Evolutionary conservation across 129 eudicot genomes (phyloP), one percentile per base, ranked within the genome.

Genomic region (Chrysanthemum seticuspe): DNA sequence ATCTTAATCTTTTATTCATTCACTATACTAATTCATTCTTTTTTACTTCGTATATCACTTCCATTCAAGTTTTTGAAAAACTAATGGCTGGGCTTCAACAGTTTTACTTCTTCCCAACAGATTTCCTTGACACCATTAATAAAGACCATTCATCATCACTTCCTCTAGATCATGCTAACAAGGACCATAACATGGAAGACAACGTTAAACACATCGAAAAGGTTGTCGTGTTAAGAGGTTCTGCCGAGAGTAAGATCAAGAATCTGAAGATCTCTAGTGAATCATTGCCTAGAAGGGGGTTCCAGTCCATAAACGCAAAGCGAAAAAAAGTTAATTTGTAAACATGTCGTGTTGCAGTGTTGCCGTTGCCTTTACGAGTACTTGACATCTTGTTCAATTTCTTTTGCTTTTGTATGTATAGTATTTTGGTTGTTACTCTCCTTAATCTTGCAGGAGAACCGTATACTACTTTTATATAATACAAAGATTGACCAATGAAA

Each of bases 11-110:
- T 19, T 19, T 19, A 19, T 19, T 19, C 21, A 19, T 23, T 0
- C 25, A 0, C 56, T 5, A 21, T 12, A 45, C 47, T 15, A 4
- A 34, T 34, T 45, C 76, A 58, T 71, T 36, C 10, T 27, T 25
- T 13, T 36, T 16, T 13, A 70, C n/a, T 51, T 57, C 53, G 23
- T 63, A 31, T 25, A 6, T 63, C 40, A 21, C 19, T 31, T 2
- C 16, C n/a, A 4, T 3, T 12, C 57, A 14, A 51, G 8, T 34
- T 2, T 59, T 16, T 5, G 31, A 36, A 14, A 1, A 34, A 52
- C n/a, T 4, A 64, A 78, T 78, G 82, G 82, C 82, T 31, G 77
- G 78, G 73, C 78, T 78, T 57, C 82, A 71, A 71, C 82, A 78
- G n/a, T 78, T 55, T 61, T 78, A 78, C 68, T 78, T 78, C 73